These are phyloP conservation scores for Ligustrum vulgare DNA, from an alignment of 257 asterid genomes.

Conservation along the genomic window DNA sequence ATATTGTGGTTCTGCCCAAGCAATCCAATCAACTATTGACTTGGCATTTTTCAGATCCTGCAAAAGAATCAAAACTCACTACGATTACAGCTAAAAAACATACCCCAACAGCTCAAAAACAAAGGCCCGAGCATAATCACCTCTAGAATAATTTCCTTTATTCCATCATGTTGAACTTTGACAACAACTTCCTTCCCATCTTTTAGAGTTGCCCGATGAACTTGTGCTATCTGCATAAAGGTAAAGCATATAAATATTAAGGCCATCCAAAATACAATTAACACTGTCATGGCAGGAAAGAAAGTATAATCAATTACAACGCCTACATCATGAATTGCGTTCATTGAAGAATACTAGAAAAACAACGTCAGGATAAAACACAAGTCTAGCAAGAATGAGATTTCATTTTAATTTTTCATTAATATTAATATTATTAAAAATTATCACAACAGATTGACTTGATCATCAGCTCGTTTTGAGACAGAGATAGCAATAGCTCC, in stretches of 20 bases:
- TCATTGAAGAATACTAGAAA: slow-evolving; percentile 1
- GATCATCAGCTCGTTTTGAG: not conserved
- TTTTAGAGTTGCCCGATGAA: slow-evolving; percentile 86
- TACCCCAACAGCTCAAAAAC: slow-evolving; percentile 19
- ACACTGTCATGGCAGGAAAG: not conserved
- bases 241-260: slow-evolving; percentile 7
- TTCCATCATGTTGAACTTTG: slow-evolving; percentile 94
- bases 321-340: not conserved
- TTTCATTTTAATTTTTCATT: not conserved
- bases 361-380: slow-evolving; percentile 15
- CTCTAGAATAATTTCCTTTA: slow-evolving; percentile 85
- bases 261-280: slow-evolving; percentile 20
- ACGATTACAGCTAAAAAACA: slow-evolving; percentile 16
- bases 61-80: slow-evolving; percentile 21
- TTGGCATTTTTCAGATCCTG: slow-evolving; percentile 96
- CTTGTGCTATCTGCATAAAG: slow-evolving; percentile 88
- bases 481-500: slow-evolving; percentile 12
- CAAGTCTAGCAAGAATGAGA: slow-evolving; percentile 7
- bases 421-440: not conserved
- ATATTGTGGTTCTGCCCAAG: slow-evolving; percentile 99
- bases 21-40: slow-evolving; percentile 94
- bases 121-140: slow-evolving; percentile 33
- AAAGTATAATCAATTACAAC: not conserved
- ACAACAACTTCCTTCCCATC: slow-evolving; percentile 87
- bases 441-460: slow-evolving; percentile 8